These are phyloP conservation scores for Citrus australasica DNA, from an alignment of 345 rosid genomes.

Conservation along the genomic window DNA sequence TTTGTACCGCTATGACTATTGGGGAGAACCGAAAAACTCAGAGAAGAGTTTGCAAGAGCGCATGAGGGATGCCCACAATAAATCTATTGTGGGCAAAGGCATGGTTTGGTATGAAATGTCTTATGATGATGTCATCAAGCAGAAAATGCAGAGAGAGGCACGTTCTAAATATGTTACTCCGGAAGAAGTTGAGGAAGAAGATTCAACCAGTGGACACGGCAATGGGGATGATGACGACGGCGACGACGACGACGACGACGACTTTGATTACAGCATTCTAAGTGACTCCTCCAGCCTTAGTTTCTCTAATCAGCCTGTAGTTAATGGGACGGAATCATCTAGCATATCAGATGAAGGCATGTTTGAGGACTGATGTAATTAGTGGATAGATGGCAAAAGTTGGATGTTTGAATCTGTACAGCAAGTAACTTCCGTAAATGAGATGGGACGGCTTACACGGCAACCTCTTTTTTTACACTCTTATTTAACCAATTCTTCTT, in stretches of 20 bases:
- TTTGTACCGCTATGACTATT: slow-evolving; percentile 75
- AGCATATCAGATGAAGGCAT: slow-evolving; percentile 47
- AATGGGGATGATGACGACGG: slow-evolving; percentile 35
- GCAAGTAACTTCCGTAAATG: neutral
- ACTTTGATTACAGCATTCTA: slow-evolving; percentile 72
- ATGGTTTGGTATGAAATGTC: slow-evolving; percentile 79
- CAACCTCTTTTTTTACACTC: neutral
- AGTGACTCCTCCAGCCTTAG: slow-evolving; percentile 37
- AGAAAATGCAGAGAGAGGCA: slow-evolving; percentile 51
- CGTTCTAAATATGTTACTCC: slow-evolving; percentile 23
- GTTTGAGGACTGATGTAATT: slow-evolving; percentile 26
- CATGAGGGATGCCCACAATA: slow-evolving; percentile 73
- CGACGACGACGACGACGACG: slow-evolving; percentile 27
- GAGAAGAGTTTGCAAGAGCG: slow-evolving; percentile 78
- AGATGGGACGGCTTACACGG: neutral
- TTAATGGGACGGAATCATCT: slow-evolving; percentile 74
- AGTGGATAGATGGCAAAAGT: too few relatives aligned
- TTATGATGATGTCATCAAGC: slow-evolving; percentile 71
- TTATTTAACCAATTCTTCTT: too few relatives aligned
- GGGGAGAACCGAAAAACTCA: slow-evolving; percentile 94
- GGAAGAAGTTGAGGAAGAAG: slow-evolving; percentile 28
- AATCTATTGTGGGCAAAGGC: slow-evolving; percentile 81
- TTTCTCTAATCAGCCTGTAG: slow-evolving; percentile 56
- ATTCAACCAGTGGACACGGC: slow-evolving; percentile 18
- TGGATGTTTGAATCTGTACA: neutral